These are phyloP conservation scores for Hypoxylon rubiginosum DNA, from an alignment of 2,329 filamentous ascomycete genomes.

Conservation along the genomic window DNA sequence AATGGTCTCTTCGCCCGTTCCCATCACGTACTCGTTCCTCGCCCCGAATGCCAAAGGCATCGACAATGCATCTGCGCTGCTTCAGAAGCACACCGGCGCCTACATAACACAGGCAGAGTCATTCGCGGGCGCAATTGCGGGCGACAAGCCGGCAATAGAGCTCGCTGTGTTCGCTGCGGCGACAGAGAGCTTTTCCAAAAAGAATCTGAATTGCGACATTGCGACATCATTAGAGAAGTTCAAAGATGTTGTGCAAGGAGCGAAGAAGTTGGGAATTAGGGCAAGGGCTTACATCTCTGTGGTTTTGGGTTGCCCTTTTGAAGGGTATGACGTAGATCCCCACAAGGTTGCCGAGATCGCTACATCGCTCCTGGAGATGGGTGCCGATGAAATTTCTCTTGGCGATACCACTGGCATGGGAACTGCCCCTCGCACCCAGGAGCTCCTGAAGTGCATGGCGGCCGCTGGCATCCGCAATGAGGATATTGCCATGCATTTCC, in stretches of 20 bases:
- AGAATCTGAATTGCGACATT: slow-evolving; percentile 86
- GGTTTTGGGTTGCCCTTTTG: slow-evolving; percentile 84
- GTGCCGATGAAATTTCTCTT: slow-evolving; percentile 90
- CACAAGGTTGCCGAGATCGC: slow-evolving; percentile 76
- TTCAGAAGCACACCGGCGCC: slow-evolving; percentile 64
- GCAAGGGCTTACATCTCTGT: slow-evolving; percentile 86
- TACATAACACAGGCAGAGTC: slow-evolving; percentile 66
- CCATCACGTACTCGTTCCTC: slow-evolving; percentile 83
- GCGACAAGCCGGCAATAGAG: slow-evolving; percentile 69
- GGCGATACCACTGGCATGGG: slow-evolving; percentile 95
- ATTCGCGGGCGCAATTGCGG: slow-evolving; percentile 54
- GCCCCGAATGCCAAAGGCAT: slow-evolving; percentile 83
- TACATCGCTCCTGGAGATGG: slow-evolving; percentile 81
- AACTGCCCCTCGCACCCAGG: slow-evolving; percentile 61
- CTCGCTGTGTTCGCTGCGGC: slow-evolving; percentile 86
- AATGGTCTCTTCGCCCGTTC: slow-evolving; percentile 65
- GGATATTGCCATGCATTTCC: slow-evolving; percentile 76
- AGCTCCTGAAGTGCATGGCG: slow-evolving; percentile 63
- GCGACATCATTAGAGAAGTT: slow-evolving; percentile 79
- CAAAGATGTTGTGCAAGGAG: slow-evolving; percentile 75
- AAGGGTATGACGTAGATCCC: slow-evolving; percentile 74
- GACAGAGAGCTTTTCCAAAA: slow-evolving; percentile 83
- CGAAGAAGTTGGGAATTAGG: slow-evolving; percentile 73
- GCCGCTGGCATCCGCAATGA: slow-evolving; percentile 66
- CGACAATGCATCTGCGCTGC: slow-evolving; percentile 69